Evolutionary conservation across 768 basidiomycete species (phyloP).

Genomic region (Tulasnella sp.): DNA sequence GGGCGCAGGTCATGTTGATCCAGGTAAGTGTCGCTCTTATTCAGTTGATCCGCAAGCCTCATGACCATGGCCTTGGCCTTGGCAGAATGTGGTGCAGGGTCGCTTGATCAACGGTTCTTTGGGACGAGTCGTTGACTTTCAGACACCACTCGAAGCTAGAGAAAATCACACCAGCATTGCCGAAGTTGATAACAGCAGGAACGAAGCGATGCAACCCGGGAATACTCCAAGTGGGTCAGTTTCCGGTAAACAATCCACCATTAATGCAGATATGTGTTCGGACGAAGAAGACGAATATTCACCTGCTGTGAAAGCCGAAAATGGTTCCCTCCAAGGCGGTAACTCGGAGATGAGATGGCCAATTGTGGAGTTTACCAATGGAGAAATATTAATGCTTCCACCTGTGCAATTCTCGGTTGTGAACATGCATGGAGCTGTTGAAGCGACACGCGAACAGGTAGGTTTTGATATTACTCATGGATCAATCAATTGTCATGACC

Average conservation of each 20-base stretch:
- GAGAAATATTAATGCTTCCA: conserved; percentile 32
- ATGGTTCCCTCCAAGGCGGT: background rate
- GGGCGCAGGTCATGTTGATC: conserved; percentile 71
- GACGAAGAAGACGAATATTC: too few species aligned
- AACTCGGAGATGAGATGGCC: conserved; percentile 34
- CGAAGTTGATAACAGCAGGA: conserved; percentile 24
- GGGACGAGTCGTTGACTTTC: conserved; percentile 41
- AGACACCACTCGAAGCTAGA: conserved; percentile 33
- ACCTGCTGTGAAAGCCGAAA: background rate
- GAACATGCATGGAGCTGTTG: conserved; percentile 43
- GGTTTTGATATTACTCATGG: background rate
- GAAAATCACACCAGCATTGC: conserved; percentile 30
- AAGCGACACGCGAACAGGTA: conserved; percentile 50
- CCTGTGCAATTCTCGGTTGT: conserved; percentile 52
- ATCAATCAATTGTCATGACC: background rate
- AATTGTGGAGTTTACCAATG: conserved; percentile 44
- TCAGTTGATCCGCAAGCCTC: background rate
- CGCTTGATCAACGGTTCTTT: conserved; percentile 57
- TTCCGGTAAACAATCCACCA: background rate
- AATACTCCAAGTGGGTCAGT: background rate
- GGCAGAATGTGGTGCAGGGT: conserved; percentile 56
- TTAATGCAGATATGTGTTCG: too few species aligned
- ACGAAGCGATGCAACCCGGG: conserved; percentile 10
- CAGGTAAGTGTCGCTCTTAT: background rate
- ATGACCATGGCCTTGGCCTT: background rate